Evolutionary conservation across 73 alveolate genomes (phyloP).

Genomic region (Paramecium tetraurelia): DNA sequence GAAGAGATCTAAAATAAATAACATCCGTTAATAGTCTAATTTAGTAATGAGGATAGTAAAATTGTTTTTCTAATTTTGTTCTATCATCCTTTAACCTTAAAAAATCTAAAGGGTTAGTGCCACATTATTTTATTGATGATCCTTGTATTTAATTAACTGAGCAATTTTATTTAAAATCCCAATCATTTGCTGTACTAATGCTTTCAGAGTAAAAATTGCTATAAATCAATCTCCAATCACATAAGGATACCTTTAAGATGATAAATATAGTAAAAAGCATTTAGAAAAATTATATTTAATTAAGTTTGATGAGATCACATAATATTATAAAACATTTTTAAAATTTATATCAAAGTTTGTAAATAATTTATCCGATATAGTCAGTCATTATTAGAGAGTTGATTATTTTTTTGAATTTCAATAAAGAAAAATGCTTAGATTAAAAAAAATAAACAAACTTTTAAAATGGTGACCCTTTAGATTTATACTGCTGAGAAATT

Average conservation of each 20-base stretch:
- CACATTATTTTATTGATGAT: background rate
- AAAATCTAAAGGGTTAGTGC: background rate
- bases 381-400: too few relatives aligned
- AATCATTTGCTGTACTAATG: background rate
- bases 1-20: background rate
- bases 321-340: background rate
- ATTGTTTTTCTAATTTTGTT: background rate
- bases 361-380: background rate
- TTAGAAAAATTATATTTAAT: background rate
- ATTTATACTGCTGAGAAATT: too few relatives aligned
- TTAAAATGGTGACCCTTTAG: too few relatives aligned
- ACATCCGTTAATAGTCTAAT: background rate
- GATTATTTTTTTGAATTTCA: too few relatives aligned
- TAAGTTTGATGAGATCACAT: background rate
- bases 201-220: background rate
- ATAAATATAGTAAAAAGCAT: background rate
- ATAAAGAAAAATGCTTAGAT: too few relatives aligned
- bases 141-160: background rate
- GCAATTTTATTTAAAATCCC: background rate
- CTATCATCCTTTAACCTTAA: background rate
- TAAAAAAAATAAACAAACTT: too few relatives aligned
- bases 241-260: background rate
- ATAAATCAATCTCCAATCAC: background rate
- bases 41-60: background rate
- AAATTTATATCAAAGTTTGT: background rate